Conservation (phyloP, 768 basidiomycete species). For the Leucocoprinus birnbaumii region DNA sequence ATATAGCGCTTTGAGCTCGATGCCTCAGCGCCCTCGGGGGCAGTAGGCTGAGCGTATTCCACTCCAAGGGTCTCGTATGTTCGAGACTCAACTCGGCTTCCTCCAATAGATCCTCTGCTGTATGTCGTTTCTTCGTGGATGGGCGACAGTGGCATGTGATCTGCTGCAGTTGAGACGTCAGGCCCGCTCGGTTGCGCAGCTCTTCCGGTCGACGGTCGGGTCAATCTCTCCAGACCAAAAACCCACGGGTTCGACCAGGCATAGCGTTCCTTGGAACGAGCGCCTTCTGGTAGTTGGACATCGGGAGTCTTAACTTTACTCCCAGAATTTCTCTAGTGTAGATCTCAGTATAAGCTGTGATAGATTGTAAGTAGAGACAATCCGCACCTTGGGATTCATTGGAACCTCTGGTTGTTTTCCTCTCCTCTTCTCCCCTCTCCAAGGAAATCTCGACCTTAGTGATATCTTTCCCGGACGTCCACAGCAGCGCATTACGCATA, state of each 20-base stretch:
- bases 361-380: not conserved
- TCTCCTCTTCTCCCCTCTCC: constrained; percentile 5
- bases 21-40: too few relatives aligned
- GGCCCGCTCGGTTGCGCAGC: not conserved
- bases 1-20: too few relatives aligned
- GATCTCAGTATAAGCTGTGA: not conserved
- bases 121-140: constrained; percentile 5
- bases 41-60: too few relatives aligned
- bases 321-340: not conserved
- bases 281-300: not conserved
- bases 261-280: not conserved
- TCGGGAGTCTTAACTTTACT: not conserved
- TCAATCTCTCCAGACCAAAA: not conserved
- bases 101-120: not conserved
- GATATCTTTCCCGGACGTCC: not conserved
- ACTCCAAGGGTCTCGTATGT: not conserved
- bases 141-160: not conserved
- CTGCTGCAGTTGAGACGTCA: not conserved
- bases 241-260: not conserved
- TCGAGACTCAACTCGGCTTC: not conserved
- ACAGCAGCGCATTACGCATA: not conserved
- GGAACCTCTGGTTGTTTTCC: not conserved
- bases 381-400: too few relatives aligned
- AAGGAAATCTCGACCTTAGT: not conserved
- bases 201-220: not conserved